These are phyloP conservation scores for Trichosporon ovoides DNA, from an alignment of 1,284 basidiomycete species.

Conservation along the genomic window DNA sequence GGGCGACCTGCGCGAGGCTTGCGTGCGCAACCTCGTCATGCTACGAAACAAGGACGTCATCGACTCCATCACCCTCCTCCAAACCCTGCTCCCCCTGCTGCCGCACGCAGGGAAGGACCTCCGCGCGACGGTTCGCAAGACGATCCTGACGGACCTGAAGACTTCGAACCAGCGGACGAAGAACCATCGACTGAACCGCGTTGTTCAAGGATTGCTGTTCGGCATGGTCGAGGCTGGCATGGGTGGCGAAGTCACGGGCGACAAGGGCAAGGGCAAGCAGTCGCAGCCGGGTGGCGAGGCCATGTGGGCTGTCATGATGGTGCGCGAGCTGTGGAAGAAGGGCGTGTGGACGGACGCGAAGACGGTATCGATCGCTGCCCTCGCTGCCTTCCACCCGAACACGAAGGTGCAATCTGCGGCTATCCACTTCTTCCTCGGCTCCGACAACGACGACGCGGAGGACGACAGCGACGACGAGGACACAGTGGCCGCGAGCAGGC, in stretches of 20 bases:
- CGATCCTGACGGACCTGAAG: constrained; percentile 91
- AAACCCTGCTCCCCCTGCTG: constrained; percentile 86
- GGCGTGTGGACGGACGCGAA: constrained; percentile 91
- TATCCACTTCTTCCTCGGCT: constrained; percentile 94
- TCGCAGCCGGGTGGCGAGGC: constrained; percentile 70
- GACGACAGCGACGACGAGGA: constrained; percentile 71
- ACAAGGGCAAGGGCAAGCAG: constrained; percentile 59
- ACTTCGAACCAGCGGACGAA: constrained; percentile 83
- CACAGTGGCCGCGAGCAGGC: constrained; percentile 52
- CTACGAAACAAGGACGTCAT: constrained; percentile 90
- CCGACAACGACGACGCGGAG: constrained; percentile 60
- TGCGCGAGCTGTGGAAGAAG: constrained; percentile 92
- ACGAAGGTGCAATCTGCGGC: constrained; percentile 93
- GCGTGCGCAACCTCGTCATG: constrained; percentile 86
- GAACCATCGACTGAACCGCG: constrained; percentile 93
- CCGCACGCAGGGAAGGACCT: constrained; percentile 84
- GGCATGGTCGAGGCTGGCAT: constrained; percentile 90
- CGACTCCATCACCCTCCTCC: constrained; percentile 83
- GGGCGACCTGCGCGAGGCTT: constrained; percentile 63
- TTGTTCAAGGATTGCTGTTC: constrained; percentile 94
- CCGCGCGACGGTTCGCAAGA: constrained; percentile 81
- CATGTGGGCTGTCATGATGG: constrained; percentile 94
- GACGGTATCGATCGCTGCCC: constrained; percentile 84
- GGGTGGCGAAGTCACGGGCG: constrained; percentile 68
- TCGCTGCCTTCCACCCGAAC: constrained; percentile 90